Conservation (phyloP, 2,329 filamentous ascomycete species). For the Curvularia eragrostidis region DNA sequence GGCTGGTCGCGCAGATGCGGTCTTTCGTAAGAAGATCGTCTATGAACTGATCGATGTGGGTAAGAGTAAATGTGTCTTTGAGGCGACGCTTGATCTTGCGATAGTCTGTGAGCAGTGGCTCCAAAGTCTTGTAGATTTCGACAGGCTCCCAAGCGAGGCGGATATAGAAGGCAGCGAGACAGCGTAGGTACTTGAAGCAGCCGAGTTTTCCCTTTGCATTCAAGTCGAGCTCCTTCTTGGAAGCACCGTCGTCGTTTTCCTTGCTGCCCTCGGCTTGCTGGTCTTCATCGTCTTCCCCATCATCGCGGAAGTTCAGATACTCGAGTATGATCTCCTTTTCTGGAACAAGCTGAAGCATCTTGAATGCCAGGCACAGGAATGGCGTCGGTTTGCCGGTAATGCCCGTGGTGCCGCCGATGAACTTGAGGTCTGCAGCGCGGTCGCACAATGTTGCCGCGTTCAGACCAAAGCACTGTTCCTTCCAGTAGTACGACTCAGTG, state of each 20-base stretch:
- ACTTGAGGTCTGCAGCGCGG: slow-evolving; percentile 82
- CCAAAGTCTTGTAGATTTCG: slow-evolving; percentile 79
- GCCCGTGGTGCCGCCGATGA: slow-evolving; percentile 88
- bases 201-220: slow-evolving; percentile 41
- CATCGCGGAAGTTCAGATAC: slow-evolving; percentile 69
- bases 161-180: slow-evolving; percentile 91
- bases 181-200: slow-evolving; percentile 79
- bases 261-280: slow-evolving; percentile 47
- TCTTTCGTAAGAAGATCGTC: slow-evolving; percentile 91
- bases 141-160: slow-evolving; percentile 82
- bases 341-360: slow-evolving; percentile 87
- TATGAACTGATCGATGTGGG: slow-evolving; percentile 88
- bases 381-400: slow-evolving; percentile 84
- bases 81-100: slow-evolving; percentile 82
- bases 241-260: slow-evolving; percentile 14
- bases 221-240: slow-evolving; percentile 30
- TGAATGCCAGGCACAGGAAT: slow-evolving; percentile 93
- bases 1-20: slow-evolving; percentile 84
- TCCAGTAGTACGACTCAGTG: slow-evolving; percentile 95
- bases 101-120: slow-evolving; percentile 81
- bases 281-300: slow-evolving; percentile 31
- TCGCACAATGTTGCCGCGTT: slow-evolving; percentile 84
- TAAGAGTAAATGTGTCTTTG: slow-evolving; percentile 75
- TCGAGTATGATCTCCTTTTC: slow-evolving; percentile 78
- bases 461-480: slow-evolving; percentile 96